These are phyloP conservation scores for Plectosphaerella sp. DNA, from an alignment of 2,329 filamentous ascomycete genomes.

Conservation along the genomic window DNA sequence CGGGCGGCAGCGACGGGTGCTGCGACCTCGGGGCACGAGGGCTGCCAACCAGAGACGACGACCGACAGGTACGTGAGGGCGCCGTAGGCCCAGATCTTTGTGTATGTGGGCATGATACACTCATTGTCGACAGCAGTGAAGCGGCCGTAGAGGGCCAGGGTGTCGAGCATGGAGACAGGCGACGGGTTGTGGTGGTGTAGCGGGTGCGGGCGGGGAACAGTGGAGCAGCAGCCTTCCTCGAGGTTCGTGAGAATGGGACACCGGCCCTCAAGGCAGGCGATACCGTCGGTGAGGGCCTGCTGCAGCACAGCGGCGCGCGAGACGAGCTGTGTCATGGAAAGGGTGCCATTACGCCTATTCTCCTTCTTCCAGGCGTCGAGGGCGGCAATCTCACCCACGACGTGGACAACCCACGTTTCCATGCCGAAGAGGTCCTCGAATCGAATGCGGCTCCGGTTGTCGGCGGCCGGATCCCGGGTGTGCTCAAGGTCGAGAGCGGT, in stretches of 20 bases:
- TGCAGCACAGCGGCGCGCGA: constrained; percentile 13
- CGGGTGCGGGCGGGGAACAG: constrained; percentile 16
- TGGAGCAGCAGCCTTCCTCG: neutral
- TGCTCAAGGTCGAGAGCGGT: constrained; percentile 29
- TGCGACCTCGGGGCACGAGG: constrained; percentile 35
- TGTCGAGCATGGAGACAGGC: neutral
- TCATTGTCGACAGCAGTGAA: neutral
- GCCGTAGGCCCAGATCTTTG: constrained; percentile 42
- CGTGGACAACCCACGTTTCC: constrained; percentile 51
- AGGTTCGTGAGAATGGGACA: constrained; percentile 10
- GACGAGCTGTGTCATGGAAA: constrained; percentile 42
- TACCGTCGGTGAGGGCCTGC: constrained; percentile 11
- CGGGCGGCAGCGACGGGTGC: constrained; percentile 20
- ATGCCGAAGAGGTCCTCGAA: constrained; percentile 31
- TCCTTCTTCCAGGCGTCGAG: constrained; percentile 53
- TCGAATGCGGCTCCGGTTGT: constrained; percentile 19
- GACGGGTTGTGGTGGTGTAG: constrained; percentile 9
- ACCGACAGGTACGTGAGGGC: constrained; percentile 42
- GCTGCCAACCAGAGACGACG: constrained; percentile 47
- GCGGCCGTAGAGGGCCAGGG: constrained; percentile 7
- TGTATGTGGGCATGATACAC: constrained; percentile 13
- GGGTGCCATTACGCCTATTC: constrained; percentile 32
- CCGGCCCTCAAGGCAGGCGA: constrained; percentile 12
- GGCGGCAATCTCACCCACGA: constrained; percentile 48
- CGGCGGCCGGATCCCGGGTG: constrained; percentile 6